Evolutionary conservation across 352 stramenopile genomes (phyloP), one percentile per base, ranked within the genome.

Genomic region (Pythium periplocum): DNA sequence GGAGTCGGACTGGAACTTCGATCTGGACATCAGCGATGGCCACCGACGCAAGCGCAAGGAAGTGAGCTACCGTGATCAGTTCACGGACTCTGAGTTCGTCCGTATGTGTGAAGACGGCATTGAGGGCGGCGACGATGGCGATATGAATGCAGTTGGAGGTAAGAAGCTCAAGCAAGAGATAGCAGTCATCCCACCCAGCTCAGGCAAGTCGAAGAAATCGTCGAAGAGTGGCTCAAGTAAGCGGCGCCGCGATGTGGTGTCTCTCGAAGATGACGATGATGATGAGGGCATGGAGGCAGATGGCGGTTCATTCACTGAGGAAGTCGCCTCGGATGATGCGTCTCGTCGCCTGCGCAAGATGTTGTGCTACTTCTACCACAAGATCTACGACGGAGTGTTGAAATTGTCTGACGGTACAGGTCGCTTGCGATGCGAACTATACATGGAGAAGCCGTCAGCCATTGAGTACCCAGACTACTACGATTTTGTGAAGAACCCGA

Each of bases 381-480:
- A 92, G 57, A 71, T 95, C 8, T 90, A 89, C 43, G 84, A 95
- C 40, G 79, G 70, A n/a, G 82, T 92, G 40, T 48, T 90, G 42
- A 90, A 87, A 66, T 71, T 91, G 12, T 79, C 80, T 32, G 84
- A 95, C 36, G 59, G 65, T 8, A 85, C 68, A 0, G 84, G 84
- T 3, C 84, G 77, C 4, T 53, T 81, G n/a, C 82, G 84, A 6
- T 78, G 72, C 2, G 75, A 88, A 31, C 49, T 93, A 47, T 95
- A 87, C 53, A 49, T 93, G 53, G 84, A 90, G 37, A 91, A 87
- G 52, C 84, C 84, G 9, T 93, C 84, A 35, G 70, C 80, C 12
- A 37, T 75, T 10, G 82, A 93, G 50, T 95, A 95, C 50, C 84
- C 84, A 30, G 89, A 96, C 62, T 97, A 97, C 57, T 96, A 96